Evolutionary conservation across 352 stramenopile species (phyloP).

Genomic region (Globisporangium uncinulatum): DNA sequence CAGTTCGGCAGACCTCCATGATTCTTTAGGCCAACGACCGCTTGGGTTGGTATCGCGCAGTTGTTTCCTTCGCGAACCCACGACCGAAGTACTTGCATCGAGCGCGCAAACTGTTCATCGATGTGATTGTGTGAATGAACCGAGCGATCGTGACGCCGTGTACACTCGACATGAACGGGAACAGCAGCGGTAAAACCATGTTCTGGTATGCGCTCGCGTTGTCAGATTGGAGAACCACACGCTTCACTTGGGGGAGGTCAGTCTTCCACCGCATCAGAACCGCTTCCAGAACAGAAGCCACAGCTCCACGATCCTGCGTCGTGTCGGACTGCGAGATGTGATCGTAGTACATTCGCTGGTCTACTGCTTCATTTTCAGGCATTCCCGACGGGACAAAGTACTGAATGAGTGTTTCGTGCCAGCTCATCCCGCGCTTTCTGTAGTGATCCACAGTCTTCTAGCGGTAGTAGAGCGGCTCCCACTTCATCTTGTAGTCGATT

Average conservation of each 20-base stretch:
- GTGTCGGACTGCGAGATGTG: conserved; percentile 16
- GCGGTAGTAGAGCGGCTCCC: conserved; percentile 21
- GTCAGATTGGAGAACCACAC: conserved; percentile 20
- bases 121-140: conserved; percentile 27
- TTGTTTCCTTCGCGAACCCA: conserved; percentile 18
- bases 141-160: background rate
- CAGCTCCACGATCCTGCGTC: conserved; percentile 20
- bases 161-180: conserved; percentile 13
- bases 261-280: conserved; percentile 15
- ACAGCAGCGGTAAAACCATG: conserved; percentile 9
- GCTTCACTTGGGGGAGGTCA: conserved; percentile 15
- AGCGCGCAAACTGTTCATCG: conserved; percentile 21
- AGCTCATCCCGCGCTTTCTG: conserved; percentile 24
- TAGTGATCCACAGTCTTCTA: conserved; percentile 27
- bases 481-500: conserved; percentile 37
- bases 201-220: conserved; percentile 33
- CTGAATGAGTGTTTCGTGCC: conserved; percentile 20
- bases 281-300: conserved; percentile 22
- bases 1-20: conserved; percentile 20
- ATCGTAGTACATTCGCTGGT: conserved; percentile 20
- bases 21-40: conserved; percentile 15
- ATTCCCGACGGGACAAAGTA: conserved; percentile 9
- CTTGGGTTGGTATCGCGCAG: conserved; percentile 14
- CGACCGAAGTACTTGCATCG: conserved; percentile 9
- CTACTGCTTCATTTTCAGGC: background rate